Percentiles rank a stretch among this genome's conserved stretches.
Evolutionary conservation across 2,329 filamentous ascomycete genomes (phyloP).

Genomic region (Emmonsia crescens): DNA sequence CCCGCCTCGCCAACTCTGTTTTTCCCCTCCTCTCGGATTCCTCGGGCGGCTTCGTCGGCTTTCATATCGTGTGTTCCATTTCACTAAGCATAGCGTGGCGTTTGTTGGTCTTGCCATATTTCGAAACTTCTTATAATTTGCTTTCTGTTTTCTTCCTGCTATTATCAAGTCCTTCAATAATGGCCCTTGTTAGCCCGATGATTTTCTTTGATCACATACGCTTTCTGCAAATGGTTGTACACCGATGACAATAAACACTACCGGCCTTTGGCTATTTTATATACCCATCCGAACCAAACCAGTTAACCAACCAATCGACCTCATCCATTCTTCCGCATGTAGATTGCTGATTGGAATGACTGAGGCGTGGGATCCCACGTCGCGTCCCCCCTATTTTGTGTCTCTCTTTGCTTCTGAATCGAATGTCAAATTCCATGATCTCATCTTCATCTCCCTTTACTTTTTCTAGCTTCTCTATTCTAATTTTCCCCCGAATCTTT

Average conservation of each 20-base stretch:
- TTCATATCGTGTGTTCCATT: background rate
- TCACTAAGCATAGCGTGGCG: constrained; percentile 5
- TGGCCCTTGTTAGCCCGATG: background rate
- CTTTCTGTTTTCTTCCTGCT: background rate
- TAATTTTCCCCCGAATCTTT: background rate
- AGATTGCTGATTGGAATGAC: too few relatives aligned
- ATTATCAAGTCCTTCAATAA: background rate
- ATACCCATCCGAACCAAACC: background rate
- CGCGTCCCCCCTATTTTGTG: too few relatives aligned
- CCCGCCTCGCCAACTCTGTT: background rate
- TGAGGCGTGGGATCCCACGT: too few relatives aligned
- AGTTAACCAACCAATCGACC: background rate
- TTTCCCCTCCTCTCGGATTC: background rate
- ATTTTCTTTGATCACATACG: background rate
- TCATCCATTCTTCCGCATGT: too few relatives aligned
- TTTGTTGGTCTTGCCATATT: background rate
- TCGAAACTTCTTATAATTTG: background rate
- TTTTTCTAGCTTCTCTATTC: background rate
- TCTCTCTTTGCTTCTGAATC: too few relatives aligned
- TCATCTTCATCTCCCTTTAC: background rate
- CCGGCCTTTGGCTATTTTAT: background rate
- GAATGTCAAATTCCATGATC: background rate
- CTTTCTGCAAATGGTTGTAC: background rate
- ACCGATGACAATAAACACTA: background rate
- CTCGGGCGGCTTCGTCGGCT: background rate